phyloP scores from a whole-genome alignment of 2,329 filamentous ascomycete genomes.

The Pseudogymnoascus sp. region DNA sequence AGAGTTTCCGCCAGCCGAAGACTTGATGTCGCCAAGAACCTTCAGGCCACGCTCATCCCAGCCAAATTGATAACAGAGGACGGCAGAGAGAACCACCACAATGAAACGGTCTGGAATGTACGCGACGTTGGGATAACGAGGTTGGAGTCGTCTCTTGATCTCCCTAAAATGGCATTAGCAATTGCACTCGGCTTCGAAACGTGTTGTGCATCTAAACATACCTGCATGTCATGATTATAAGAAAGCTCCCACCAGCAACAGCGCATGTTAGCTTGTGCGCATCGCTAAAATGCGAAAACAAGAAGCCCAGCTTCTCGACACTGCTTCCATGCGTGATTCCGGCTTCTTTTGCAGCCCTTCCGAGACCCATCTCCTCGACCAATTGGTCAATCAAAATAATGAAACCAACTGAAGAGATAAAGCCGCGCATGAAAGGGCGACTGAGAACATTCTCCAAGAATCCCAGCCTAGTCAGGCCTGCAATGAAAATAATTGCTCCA shows the following conservation, averaged over 20 bases:
- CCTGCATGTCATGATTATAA: constrained; percentile 84
- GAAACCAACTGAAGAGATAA: constrained; percentile 94
- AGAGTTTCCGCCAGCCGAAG: constrained; percentile 53
- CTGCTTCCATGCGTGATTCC: constrained; percentile 73
- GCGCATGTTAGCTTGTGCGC: constrained; percentile 67
- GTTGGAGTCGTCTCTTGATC: constrained; percentile 71
- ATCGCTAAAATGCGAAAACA: constrained; percentile 56
- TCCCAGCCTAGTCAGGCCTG: constrained; percentile 75
- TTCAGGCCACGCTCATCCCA: constrained; percentile 78
- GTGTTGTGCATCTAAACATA: constrained; percentile 33
- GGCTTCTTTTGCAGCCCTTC: constrained; percentile 51
- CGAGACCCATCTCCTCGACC: constrained; percentile 80
- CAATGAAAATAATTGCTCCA: constrained; percentile 79
- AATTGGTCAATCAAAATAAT: constrained; percentile 94
- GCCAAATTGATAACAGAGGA: constrained; percentile 65
- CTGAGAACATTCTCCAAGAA: constrained; percentile 94
- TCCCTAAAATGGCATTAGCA: constrained; percentile 44
- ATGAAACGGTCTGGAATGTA: constrained; percentile 89
- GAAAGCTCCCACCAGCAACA: constrained; percentile 72
- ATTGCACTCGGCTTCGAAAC: neutral
- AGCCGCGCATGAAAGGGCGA: constrained; percentile 83
- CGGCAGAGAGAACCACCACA: constrained; percentile 75
- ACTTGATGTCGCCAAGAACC: constrained; percentile 73
- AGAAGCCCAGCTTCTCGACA: constrained; percentile 75
- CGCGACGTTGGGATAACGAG: constrained; percentile 69